These are phyloP conservation scores for Xylaria sp. DNA, from an alignment of 2,329 filamentous ascomycete species.

Conservation along the genomic window DNA sequence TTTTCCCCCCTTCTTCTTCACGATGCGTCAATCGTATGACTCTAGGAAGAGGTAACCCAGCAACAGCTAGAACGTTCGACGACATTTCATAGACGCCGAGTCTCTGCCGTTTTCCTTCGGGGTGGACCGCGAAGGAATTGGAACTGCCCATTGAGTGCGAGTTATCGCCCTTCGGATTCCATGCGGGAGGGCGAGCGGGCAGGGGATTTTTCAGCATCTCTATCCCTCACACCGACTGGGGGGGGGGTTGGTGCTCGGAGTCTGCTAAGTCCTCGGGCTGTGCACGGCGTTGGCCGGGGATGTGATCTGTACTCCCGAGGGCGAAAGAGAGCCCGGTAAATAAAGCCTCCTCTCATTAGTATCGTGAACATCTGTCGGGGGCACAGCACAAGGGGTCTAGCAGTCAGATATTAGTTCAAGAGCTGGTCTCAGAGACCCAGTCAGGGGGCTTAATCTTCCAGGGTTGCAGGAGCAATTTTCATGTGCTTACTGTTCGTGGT, in stretches of 20 bases:
- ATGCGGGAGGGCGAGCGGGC: background rate
- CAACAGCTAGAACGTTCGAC: conserved; percentile 28
- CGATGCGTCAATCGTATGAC: conserved; percentile 24
- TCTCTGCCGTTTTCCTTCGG: conserved; percentile 25
- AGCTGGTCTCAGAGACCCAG: conserved; percentile 5
- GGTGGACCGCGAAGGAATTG: conserved; percentile 8
- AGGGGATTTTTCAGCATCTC: conserved; percentile 20
- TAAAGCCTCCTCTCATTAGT: background rate
- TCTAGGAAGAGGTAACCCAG: background rate
- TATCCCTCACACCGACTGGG: background rate
- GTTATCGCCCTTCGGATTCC: conserved; percentile 34
- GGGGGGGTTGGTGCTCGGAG: conserved; percentile 7
- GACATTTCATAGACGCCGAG: conserved; percentile 18
- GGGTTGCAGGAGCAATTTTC: background rate
- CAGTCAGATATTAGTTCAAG: too few species aligned
- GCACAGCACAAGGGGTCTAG: background rate
- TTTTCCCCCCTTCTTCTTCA: background rate
- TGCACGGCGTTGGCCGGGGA: conserved; percentile 1
- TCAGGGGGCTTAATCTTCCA: conserved; percentile 23
- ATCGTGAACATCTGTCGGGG: background rate
- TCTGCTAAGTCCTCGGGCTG: conserved; percentile 11
- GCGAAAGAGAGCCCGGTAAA: conserved; percentile 15
- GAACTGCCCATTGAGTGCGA: background rate
- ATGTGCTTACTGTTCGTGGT: conserved; percentile 31
- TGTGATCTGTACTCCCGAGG: background rate